These are phyloP conservation scores for Podospora bellae-mahoneyi DNA, from an alignment of 495 filamentous ascomycete species.

Conservation along the genomic window DNA sequence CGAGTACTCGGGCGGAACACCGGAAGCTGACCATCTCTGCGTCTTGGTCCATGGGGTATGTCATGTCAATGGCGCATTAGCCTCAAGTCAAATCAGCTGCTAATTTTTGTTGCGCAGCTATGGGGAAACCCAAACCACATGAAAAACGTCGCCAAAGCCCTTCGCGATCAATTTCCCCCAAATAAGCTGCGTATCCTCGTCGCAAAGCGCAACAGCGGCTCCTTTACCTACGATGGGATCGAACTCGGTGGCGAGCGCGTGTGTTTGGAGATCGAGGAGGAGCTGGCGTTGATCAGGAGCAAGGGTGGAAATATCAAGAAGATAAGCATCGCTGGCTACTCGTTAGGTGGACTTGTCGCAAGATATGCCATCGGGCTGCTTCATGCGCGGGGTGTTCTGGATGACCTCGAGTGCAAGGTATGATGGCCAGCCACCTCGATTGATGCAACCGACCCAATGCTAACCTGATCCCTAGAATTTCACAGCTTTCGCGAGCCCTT, in stretches of 20 bases:
- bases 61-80: slow-evolving; percentile 15
- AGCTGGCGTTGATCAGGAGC: slow-evolving; percentile 59
- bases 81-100: slow-evolving; percentile 15
- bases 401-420: slow-evolving; percentile 73
- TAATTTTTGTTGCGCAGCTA: slow-evolving; percentile 52
- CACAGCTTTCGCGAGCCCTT: slow-evolving; percentile 85
- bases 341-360: slow-evolving; percentile 80
- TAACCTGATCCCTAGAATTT: slow-evolving; percentile 64
- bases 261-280: slow-evolving; percentile 81
- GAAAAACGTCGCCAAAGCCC: slow-evolving; percentile 61
- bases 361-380: slow-evolving; percentile 86
- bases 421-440: slow-evolving; percentile 14
- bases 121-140: slow-evolving; percentile 93
- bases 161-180: slow-evolving; percentile 62
- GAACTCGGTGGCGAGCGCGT: slow-evolving; percentile 87
- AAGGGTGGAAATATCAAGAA: slow-evolving; percentile 70
- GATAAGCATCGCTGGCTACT: slow-evolving; percentile 86
- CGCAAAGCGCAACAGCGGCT: slow-evolving; percentile 74
- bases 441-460: neutral
- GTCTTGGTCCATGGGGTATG: slow-evolving; percentile 91
- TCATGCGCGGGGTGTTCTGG: slow-evolving; percentile 72
- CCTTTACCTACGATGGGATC: slow-evolving; percentile 91
- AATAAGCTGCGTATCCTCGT: slow-evolving; percentile 69
- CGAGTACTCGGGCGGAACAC: slow-evolving; percentile 40
- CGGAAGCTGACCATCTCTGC: slow-evolving; percentile 66